Conservation (phyloP, 106 monocot species). For the Apostasia ramifera region DNA sequence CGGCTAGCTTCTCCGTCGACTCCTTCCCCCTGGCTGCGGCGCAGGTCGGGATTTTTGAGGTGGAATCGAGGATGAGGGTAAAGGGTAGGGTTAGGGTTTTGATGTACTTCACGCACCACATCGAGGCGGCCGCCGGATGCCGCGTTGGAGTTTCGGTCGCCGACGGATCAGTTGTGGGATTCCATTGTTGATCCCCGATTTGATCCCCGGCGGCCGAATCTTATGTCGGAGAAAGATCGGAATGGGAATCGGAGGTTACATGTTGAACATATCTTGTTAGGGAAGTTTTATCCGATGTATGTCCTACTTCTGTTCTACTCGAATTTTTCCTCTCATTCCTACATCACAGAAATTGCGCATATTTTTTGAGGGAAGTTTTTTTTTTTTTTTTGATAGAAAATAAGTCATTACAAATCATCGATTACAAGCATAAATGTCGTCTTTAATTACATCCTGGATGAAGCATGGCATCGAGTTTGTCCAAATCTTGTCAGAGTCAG, state of each 20-base stretch:
- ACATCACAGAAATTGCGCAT: too few species aligned
- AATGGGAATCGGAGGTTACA: not conserved
- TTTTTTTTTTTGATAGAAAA: too few species aligned
- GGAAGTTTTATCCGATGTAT: too few species aligned
- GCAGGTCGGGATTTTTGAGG: constrained; percentile 19
- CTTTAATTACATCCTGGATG: too few species aligned
- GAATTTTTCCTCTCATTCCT: not conserved
- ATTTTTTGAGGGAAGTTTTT: too few species aligned
- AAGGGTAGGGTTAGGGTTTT: constrained; percentile 44
- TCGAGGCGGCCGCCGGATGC: constrained; percentile 25
- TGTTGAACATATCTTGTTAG: not conserved
- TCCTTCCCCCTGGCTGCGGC: constrained; percentile 17
- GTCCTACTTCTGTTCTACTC: not conserved
- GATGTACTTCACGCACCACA: constrained; percentile 46
- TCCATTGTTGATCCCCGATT: constrained; percentile 27
- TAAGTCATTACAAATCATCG: too few species aligned
- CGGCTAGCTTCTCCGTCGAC: constrained; percentile 39
- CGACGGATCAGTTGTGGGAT: constrained; percentile 38
- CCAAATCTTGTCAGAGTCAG: too few species aligned
- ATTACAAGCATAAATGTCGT: too few species aligned
- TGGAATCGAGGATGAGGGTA: constrained; percentile 38
- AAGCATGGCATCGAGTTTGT: too few species aligned
- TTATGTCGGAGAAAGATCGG: not conserved
- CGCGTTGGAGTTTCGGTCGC: constrained; percentile 23
- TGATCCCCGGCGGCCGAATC: not conserved